A percentile compares a stretch with the other conserved stretches of the same genome.
Conservation (phyloP, 164 flowering plant species). For the Dillenia turbinata region DNA sequence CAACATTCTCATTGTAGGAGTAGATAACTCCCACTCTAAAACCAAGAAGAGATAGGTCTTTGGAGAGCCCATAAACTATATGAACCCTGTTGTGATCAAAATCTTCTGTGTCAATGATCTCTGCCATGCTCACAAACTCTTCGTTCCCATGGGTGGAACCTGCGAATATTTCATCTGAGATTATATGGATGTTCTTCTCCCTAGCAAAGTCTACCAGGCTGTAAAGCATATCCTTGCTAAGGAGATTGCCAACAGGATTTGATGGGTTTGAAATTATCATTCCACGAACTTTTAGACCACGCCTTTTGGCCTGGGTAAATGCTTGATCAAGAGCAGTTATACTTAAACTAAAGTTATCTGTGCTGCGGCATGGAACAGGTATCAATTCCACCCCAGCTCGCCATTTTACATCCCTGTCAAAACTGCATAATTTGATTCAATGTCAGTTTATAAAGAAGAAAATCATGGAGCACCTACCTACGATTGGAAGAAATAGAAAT, state of each 20-base stretch:
- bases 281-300: conserved; percentile 80
- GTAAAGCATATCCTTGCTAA: conserved; percentile 51
- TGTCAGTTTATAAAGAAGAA: conserved; percentile 13
- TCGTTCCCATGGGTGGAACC: conserved; percentile 66
- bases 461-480: too few relatives aligned
- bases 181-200: conserved; percentile 87
- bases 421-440: conserved; percentile 36
- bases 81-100: conserved; percentile 72
- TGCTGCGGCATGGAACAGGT: conserved; percentile 92
- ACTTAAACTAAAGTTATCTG: conserved; percentile 69
- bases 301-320: conserved; percentile 86
- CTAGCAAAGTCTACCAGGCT: conserved; percentile 79
- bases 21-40: conserved; percentile 68
- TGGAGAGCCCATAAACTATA: conserved; percentile 68
- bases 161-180: conserved; percentile 77
- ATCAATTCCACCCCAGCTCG: conserved; percentile 86
- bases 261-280: conserved; percentile 82
- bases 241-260: conserved; percentile 75
- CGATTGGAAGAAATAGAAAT: background rate
- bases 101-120: conserved; percentile 58
- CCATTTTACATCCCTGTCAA: conserved; percentile 82
- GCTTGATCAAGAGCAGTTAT: conserved; percentile 73
- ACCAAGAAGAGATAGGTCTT: conserved; percentile 75
- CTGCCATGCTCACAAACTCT: conserved; percentile 88
- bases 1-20: conserved; percentile 59